Conservation (phyloP, 129 eudicot genomes). For the Flaveria sonorensis region DNA sequence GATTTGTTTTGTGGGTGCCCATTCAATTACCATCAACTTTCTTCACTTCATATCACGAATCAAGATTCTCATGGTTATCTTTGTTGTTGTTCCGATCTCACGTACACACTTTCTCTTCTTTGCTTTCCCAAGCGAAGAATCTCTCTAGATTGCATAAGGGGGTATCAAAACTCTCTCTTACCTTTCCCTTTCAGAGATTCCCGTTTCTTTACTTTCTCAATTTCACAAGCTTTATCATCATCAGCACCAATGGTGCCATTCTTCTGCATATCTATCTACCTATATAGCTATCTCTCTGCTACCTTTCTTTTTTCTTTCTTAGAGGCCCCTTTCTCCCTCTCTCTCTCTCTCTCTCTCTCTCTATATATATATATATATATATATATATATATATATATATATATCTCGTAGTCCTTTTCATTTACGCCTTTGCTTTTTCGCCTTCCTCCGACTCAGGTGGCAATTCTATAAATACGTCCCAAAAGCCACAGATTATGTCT, state of each 20-base stretch:
- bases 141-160: conserved; percentile 28
- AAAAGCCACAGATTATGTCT: conserved; percentile 58
- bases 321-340: conserved; percentile 31
- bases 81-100: conserved; percentile 48
- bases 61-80: conserved; percentile 38
- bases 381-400: too few relatives aligned
- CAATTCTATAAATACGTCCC: conserved; percentile 50
- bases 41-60: conserved; percentile 33
- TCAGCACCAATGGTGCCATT: conserved; percentile 55
- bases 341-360: conserved; percentile 30
- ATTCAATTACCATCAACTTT: conserved; percentile 22
- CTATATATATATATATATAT: too few relatives aligned
- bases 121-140: conserved; percentile 75
- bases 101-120: conserved; percentile 44
- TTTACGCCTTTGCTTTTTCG: conserved; percentile 46
- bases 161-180: conserved; percentile 25
- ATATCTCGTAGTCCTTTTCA: conserved; percentile 63
- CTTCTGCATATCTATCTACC: conserved; percentile 44
- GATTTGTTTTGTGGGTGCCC: conserved; percentile 40
- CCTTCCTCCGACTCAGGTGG: conserved; percentile 41
- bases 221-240: conserved; percentile 56
- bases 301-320: conserved; percentile 34
- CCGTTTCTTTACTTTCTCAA: conserved; percentile 37
- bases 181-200: conserved; percentile 58
- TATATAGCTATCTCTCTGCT: conserved; percentile 23